A percentile compares a stretch with the other conserved stretches of the same genome.
phyloP scores from a whole-genome alignment of 1,139 yeast species.

The Protomyces inundatus region DNA sequence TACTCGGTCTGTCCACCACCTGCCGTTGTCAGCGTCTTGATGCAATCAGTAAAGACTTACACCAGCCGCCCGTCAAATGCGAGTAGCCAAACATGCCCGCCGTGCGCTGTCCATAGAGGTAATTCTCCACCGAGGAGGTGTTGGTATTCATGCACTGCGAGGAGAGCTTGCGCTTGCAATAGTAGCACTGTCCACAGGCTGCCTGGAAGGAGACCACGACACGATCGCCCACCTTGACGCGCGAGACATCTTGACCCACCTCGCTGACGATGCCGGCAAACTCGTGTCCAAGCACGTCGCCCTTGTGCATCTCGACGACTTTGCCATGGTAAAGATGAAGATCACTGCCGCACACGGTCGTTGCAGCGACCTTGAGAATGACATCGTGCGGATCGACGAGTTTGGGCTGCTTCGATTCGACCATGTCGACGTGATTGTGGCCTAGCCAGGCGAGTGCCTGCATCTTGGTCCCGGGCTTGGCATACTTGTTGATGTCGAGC shows the following conservation, averaged over 20 bases:
- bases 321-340: constrained; percentile 37
- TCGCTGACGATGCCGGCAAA: constrained; percentile 47
- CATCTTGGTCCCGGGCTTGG: constrained; percentile 24
- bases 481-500: constrained; percentile 5
- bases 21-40: background rate
- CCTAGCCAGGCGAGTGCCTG: constrained; percentile 28
- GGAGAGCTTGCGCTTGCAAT: constrained; percentile 34
- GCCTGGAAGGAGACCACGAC: constrained; percentile 46
- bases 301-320: constrained; percentile 39
- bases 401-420: constrained; percentile 42
- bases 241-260: constrained; percentile 40
- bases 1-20: constrained; percentile 42
- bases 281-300: constrained; percentile 53
- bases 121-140: constrained; percentile 20
- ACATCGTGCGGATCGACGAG: constrained; percentile 44
- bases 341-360: constrained; percentile 50
- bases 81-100: constrained; percentile 30
- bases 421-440: constrained; percentile 23
- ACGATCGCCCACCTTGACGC: constrained; percentile 45
- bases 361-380: constrained; percentile 43
- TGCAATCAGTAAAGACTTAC: background rate
- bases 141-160: constrained; percentile 40
- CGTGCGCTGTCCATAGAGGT: constrained; percentile 26
- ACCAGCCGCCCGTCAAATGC: constrained; percentile 3
- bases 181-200: constrained; percentile 48